These are phyloP conservation scores for Phytopythium montanum DNA, from an alignment of 352 stramenopile species.

Conservation along the genomic window DNA sequence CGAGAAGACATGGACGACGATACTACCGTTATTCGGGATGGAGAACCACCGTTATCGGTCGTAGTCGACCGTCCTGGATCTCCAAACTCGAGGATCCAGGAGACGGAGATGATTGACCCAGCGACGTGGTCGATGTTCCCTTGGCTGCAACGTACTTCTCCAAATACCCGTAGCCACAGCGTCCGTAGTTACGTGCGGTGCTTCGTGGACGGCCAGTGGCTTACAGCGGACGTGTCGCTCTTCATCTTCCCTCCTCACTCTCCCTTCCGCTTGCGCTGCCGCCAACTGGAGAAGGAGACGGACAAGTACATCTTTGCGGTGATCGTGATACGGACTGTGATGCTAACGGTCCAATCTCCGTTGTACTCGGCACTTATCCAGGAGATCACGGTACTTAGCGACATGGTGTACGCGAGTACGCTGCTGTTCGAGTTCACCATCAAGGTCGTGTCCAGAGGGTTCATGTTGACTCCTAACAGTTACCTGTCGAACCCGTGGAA, in stretches of 20 bases:
- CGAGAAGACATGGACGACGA: background rate
- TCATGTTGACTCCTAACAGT: conserved; percentile 72
- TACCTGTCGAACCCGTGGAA: conserved; percentile 85
- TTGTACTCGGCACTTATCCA: conserved; percentile 77
- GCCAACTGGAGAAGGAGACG: conserved; percentile 70
- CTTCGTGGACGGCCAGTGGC: conserved; percentile 67
- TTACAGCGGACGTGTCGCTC: conserved; percentile 73
- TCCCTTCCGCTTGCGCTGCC: conserved; percentile 60
- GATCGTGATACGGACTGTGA: conserved; percentile 72
- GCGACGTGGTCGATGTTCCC: background rate
- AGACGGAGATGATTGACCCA: background rate
- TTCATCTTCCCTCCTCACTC: conserved; percentile 77
- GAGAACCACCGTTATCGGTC: background rate
- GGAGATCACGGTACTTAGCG: conserved; percentile 72
- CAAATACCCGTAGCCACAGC: background rate
- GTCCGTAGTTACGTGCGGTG: conserved; percentile 26
- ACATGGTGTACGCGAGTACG: conserved; percentile 66
- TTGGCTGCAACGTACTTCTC: background rate
- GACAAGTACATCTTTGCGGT: conserved; percentile 83
- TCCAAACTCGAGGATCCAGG: background rate
- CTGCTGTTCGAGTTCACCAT: conserved; percentile 82
- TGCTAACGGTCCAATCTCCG: conserved; percentile 73
- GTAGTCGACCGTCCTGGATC: conserved; percentile 1
- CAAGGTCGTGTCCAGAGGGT: conserved; percentile 78
- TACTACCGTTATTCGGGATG: background rate